A percentile compares a stretch with the other conserved stretches of the same genome.
Conservation (phyloP, 129 eudicot species). For the Mikania micrantha region DNA sequence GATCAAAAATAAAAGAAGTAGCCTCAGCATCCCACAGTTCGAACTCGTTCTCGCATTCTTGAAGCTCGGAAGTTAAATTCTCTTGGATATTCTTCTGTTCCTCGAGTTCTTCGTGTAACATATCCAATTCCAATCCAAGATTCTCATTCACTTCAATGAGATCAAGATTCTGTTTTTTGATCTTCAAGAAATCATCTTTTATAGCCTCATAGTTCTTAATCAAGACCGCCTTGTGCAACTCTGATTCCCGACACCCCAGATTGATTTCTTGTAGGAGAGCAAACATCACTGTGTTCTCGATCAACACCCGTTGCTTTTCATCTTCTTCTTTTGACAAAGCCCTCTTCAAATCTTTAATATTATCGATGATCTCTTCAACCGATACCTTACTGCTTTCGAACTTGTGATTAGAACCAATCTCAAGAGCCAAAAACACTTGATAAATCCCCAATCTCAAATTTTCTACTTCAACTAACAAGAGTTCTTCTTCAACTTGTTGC, state of each 20-base stretch:
- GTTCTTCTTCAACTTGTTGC: constrained; percentile 86
- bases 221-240: constrained; percentile 32
- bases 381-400: constrained; percentile 37
- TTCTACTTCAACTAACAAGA: constrained; percentile 73
- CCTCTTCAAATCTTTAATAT: constrained; percentile 41
- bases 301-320: constrained; percentile 46
- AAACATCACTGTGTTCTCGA: constrained; percentile 63
- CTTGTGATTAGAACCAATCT: constrained; percentile 24
- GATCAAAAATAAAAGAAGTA: constrained; percentile 69
- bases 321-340: constrained; percentile 44
- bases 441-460: constrained; percentile 61
- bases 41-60: constrained; percentile 61
- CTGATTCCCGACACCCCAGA: constrained; percentile 43
- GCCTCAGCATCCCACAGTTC: constrained; percentile 98
- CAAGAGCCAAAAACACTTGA: constrained; percentile 62
- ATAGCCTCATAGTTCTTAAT: constrained; percentile 26
- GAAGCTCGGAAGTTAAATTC: constrained; percentile 53
- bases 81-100: constrained; percentile 45
- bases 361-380: constrained; percentile 36
- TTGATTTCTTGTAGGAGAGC: constrained; percentile 49
- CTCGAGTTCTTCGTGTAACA: constrained; percentile 52
- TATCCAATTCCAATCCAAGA: constrained; percentile 53
- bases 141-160: constrained; percentile 43
- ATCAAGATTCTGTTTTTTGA: constrained; percentile 16
- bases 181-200: constrained; percentile 41